Evolutionary conservation across 345 rosid genomes (phyloP).

Genomic region (Cardamine resedifolia): DNA sequence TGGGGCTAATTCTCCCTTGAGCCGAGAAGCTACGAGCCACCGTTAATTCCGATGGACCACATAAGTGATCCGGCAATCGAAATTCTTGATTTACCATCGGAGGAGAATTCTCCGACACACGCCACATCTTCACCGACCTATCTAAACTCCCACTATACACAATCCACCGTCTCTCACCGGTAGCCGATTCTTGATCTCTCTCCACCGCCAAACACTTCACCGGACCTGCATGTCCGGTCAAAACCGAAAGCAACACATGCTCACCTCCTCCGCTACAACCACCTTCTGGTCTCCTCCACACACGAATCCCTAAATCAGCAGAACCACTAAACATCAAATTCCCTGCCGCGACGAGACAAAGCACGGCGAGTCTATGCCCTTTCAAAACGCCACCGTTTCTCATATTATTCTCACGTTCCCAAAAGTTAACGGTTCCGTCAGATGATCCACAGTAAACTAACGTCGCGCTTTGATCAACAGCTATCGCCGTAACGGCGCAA

Average conservation of each 20-base stretch:
- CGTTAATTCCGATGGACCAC: conserved; percentile 9
- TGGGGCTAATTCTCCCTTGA: conserved; percentile 43
- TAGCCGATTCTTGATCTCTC: conserved; percentile 50
- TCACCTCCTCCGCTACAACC: conserved; percentile 26
- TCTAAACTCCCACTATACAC: conserved; percentile 94
- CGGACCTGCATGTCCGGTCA: conserved; percentile 77
- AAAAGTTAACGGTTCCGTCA: conserved; percentile 77
- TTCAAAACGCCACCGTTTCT: conserved; percentile 63
- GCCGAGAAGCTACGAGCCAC: conserved; percentile 47
- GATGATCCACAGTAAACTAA: conserved; percentile 79
- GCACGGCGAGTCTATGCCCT: conserved; percentile 79
- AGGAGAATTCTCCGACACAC: conserved; percentile 63
- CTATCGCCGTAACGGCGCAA: conserved; percentile 73
- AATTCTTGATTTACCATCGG: conserved; percentile 29
- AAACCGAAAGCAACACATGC: conserved; percentile 61
- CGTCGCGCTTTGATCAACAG: conserved; percentile 53
- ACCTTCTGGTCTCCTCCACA: conserved; percentile 63
- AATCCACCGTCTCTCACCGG: conserved; percentile 61
- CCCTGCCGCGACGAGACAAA: conserved; percentile 70
- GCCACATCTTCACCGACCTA: conserved; percentile 89
- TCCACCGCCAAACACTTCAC: conserved; percentile 88
- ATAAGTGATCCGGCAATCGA: conserved; percentile 9
- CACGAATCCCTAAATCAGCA: conserved; percentile 75
- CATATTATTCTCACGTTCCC: conserved; percentile 61
- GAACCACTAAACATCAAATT: conserved; percentile 79